These are phyloP conservation scores for Lasiosphaeria ovina DNA, from an alignment of 495 filamentous ascomycete genomes.

Conservation along the genomic window DNA sequence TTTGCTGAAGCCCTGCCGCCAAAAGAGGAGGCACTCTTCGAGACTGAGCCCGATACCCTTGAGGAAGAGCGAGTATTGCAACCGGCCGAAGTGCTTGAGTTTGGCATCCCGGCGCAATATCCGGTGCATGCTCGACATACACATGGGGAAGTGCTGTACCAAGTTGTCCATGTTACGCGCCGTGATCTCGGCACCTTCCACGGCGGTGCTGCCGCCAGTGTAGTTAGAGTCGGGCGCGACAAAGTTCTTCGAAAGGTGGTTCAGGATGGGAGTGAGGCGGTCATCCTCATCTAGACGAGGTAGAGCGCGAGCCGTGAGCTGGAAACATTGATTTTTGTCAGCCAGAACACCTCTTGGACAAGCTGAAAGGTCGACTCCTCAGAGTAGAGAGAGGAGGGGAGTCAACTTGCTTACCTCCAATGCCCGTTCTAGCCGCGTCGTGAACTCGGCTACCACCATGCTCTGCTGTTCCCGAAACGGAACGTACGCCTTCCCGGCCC, in stretches of 20 bases:
- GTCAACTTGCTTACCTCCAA: conserved; percentile 62
- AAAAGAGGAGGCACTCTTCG: conserved; percentile 92
- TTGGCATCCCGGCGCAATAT: conserved; percentile 80
- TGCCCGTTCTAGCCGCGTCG: conserved; percentile 67
- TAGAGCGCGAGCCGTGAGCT: conserved; percentile 84
- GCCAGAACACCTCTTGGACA: background rate
- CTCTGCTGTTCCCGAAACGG: conserved; percentile 79
- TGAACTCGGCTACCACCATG: conserved; percentile 87
- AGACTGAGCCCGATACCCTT: conserved; percentile 93
- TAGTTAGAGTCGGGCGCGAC: conserved; percentile 83
- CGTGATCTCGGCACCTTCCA: conserved; percentile 67
- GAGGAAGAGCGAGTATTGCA: conserved; percentile 96
- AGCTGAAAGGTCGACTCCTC: background rate
- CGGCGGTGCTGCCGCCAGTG: conserved; percentile 48
- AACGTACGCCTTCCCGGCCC: conserved; percentile 84
- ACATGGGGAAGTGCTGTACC: conserved; percentile 84
- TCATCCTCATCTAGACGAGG: conserved; percentile 96
- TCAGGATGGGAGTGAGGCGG: conserved; percentile 87
- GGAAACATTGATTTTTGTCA: conserved; percentile 13
- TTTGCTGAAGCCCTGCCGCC: conserved; percentile 78
- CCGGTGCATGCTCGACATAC: conserved; percentile 88
- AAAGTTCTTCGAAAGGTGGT: conserved; percentile 90
- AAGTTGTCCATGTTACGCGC: conserved; percentile 80
- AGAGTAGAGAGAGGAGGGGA: background rate
- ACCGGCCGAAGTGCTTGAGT: conserved; percentile 87